Evolutionary conservation across 805 yeast species (phyloP), one percentile per base, ranked within the genome.

Genomic region (Blastobotrys terrestris): DNA sequence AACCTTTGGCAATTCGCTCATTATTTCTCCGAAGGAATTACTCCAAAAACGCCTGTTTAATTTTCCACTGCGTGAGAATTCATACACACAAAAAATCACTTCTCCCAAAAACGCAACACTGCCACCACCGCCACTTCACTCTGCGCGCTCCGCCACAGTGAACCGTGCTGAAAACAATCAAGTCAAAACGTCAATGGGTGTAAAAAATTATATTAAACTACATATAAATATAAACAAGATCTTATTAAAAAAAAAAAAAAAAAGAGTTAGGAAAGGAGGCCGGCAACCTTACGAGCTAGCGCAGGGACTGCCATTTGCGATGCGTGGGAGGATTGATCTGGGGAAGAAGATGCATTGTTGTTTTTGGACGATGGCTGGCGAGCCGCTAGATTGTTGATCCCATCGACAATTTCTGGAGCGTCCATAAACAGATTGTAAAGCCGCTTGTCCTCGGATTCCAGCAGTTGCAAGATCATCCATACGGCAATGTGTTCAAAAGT

Each of bases 401-500:
- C 63, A 39, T 59, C 58, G 44, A 63, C 52, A 46, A 72, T 67
- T 35, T 68, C 69, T 15, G 65, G 58, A 19, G 68, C 60, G 40
- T 63, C 59, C 54, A 58, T 49, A 51, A 73, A 58, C 55, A 69
- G 58, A 44, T 60, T 58, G 47, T 59, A 52, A 58, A 62, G 85
- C 74, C 64, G 83, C 83, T 50, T 69, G 64, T 90, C 87, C 61
- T 85, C 87, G 55, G 95, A 83, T 70, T 94, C 99, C 59, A 94
- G 78, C 58, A 94, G 77, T 71, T 94, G 99, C 60, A 92, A 76
- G 60, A 91, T 85, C 44, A 97, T 92, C 99, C 99, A 94, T 55
- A 91, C 79, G 0, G 98, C 97, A 71, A 94, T 94, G 68, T 94
- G 99, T 71, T 94, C 98, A 70, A 94, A 94, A 0, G 98, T 94